These are phyloP conservation scores for Yamadazyma kanchanaburiensis DNA, from an alignment of 1,139 yeast species.

Conservation along the genomic window DNA sequence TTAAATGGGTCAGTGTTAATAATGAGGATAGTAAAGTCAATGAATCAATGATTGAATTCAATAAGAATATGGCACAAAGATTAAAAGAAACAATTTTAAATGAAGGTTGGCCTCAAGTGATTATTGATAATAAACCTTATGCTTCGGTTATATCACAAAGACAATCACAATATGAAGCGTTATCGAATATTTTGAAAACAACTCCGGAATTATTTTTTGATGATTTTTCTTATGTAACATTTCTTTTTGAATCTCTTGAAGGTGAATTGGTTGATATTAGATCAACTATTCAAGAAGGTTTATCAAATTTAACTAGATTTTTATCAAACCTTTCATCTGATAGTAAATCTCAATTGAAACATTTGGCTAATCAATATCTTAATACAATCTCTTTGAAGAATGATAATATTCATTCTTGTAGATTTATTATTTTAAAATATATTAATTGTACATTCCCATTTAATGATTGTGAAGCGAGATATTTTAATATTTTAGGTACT, in stretches of 20 bases:
- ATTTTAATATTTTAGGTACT: conserved; percentile 66
- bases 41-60: conserved; percentile 20
- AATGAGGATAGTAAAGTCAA: conserved; percentile 15
- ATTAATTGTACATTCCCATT: conserved; percentile 67
- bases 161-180: conserved; percentile 69
- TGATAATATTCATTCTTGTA: conserved; percentile 37
- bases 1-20: conserved; percentile 48
- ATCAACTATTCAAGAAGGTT: conserved; percentile 68
- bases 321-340: conserved; percentile 37
- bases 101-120: conserved; percentile 57
- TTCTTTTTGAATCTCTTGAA: conserved; percentile 69
- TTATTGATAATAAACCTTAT: conserved; percentile 30
- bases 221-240: conserved; percentile 55
- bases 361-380: conserved; percentile 39
- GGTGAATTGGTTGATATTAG: conserved; percentile 63
- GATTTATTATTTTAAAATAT: conserved; percentile 65
- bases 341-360: conserved; percentile 43
- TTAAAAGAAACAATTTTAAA: conserved; percentile 48
- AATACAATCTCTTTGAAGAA: conserved; percentile 15
- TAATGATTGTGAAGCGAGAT: conserved; percentile 63
- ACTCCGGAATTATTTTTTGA: conserved; percentile 40
- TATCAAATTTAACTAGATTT: conserved; percentile 56
- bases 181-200: conserved; percentile 61
- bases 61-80: conserved; percentile 44
- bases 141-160: conserved; percentile 41